phyloP scores from a whole-genome alignment of 2,329 filamentous ascomycete species.

The Pleoardoris graminearum region DNA sequence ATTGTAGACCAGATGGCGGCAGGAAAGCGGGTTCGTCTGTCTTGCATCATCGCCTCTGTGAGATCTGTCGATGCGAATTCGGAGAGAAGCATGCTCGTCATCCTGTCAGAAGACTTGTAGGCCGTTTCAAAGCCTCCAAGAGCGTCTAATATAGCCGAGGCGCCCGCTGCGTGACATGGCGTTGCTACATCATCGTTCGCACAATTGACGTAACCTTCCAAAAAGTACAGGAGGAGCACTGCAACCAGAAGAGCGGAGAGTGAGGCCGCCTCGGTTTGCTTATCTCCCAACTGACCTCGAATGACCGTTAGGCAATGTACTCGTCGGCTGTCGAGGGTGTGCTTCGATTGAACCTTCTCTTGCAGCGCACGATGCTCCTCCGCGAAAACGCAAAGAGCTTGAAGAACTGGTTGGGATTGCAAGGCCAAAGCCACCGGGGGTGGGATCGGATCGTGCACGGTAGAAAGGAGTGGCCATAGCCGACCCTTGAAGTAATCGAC shows the following conservation, averaged over 20 bases:
- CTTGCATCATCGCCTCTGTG: conserved; percentile 18
- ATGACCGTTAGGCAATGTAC: conserved; percentile 14
- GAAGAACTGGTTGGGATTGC: conserved; percentile 18
- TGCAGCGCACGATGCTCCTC: conserved; percentile 19
- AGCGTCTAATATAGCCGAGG: conserved; percentile 79
- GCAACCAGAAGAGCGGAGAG: conserved; percentile 18
- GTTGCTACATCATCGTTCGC: conserved; percentile 17
- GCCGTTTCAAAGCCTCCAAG: conserved; percentile 57
- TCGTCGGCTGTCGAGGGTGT: conserved; percentile 6
- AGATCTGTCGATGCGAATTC: conserved; percentile 22
- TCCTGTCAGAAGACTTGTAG: conserved; percentile 10
- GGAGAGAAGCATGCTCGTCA: conserved; percentile 17
- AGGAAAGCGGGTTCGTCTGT: conserved; percentile 15
- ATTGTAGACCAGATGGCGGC: conserved; percentile 13
- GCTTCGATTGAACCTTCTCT: conserved; percentile 7
- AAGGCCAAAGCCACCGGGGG: conserved; percentile 16
- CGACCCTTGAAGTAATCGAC: conserved; percentile 19
- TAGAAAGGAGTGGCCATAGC: conserved; percentile 19
- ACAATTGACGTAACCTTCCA: conserved; percentile 20
- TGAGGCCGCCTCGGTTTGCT: conserved; percentile 2
- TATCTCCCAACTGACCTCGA: conserved; percentile 13
- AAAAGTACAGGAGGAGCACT: conserved; percentile 19
- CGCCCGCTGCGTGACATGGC: conserved; percentile 19
- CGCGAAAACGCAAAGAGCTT: conserved; percentile 16
- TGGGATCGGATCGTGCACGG: conserved; percentile 12